Percentiles rank a stretch among this genome's conserved stretches.
Evolutionary conservation across 2,329 filamentous ascomycete genomes (phyloP).

Genomic region (Helotiales sp.): DNA sequence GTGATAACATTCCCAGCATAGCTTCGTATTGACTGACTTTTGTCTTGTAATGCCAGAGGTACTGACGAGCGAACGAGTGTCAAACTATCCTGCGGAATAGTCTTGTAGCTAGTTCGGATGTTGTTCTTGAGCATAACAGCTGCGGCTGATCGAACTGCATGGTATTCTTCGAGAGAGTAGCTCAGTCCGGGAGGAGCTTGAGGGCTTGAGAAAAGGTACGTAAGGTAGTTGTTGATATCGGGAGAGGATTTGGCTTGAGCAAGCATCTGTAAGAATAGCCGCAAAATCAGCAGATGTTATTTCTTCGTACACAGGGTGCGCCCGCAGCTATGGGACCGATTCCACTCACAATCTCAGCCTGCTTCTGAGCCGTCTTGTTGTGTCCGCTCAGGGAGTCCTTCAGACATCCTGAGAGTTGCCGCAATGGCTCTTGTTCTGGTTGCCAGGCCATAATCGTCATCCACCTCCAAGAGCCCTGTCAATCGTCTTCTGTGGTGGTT

Average conservation of each 20-base stretch:
- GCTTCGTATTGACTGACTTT: conserved; percentile 80
- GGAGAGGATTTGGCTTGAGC: conserved; percentile 84
- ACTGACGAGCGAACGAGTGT: conserved; percentile 80
- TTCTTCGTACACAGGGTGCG: background rate
- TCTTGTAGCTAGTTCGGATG: conserved; percentile 74
- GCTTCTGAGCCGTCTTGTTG: conserved; percentile 80
- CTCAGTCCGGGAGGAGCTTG: conserved; percentile 65
- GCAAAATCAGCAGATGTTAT: conserved; percentile 15
- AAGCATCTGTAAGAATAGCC: conserved; percentile 74
- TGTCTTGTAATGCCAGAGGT: conserved; percentile 80
- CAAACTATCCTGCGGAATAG: conserved; percentile 75
- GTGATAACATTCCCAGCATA: conserved; percentile 94
- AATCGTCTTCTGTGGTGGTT: conserved; percentile 27
- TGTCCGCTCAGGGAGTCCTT: conserved; percentile 90
- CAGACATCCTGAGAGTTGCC: conserved; percentile 86
- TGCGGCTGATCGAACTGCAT: conserved; percentile 82
- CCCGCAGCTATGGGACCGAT: background rate
- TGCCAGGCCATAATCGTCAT: conserved; percentile 80
- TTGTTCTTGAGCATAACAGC: conserved; percentile 97
- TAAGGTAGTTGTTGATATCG: conserved; percentile 96
- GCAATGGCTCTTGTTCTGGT: conserved; percentile 83
- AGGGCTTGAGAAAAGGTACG: conserved; percentile 81
- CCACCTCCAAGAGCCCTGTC: conserved; percentile 30
- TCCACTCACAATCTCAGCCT: conserved; percentile 80
- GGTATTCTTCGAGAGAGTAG: conserved; percentile 65